These are phyloP conservation scores for Botrytis tulipae DNA, from an alignment of 2,329 filamentous ascomycete species.

Conservation along the genomic window DNA sequence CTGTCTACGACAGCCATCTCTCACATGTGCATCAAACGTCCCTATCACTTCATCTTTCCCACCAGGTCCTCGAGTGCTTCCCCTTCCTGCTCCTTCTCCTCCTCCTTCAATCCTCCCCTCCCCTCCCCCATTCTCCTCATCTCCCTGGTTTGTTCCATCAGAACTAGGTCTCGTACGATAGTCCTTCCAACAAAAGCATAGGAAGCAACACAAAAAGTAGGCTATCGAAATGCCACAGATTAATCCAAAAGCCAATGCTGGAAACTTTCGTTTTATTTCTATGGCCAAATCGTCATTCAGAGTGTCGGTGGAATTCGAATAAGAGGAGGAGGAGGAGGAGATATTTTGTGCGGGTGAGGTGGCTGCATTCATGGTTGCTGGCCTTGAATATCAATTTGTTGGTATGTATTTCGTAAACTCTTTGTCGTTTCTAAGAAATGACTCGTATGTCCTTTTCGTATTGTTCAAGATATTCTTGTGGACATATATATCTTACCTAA, in stretches of 20 bases:
- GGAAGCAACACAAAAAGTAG: fast-evolving
- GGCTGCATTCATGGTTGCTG: not conserved
- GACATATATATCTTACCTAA: not conserved
- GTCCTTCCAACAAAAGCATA: fast-evolving
- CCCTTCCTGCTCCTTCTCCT: not conserved
- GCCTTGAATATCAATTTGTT: not conserved
- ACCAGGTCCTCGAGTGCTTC: not conserved
- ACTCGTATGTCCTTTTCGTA: not conserved
- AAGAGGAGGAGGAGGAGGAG: not conserved
- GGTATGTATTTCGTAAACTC: not conserved
- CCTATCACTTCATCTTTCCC: not conserved
- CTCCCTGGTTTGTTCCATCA: not conserved
- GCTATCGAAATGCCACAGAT: fast-evolving
- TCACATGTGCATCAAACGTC: not conserved
- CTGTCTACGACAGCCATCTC: not conserved
- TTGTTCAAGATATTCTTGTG: not conserved
- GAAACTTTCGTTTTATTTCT: not conserved
- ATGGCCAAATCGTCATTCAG: not conserved
- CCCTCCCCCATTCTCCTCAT: not conserved
- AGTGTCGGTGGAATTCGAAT: not conserved
- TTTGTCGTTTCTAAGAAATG: not conserved
- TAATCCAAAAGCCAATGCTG: not conserved
- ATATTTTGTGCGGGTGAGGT: not conserved
- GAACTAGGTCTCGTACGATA: not conserved
- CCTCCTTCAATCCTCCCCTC: not conserved